A percentile compares a stretch with the other conserved stretches of the same genome.
These are phyloP conservation scores for Fusarium austroafricanum DNA, from an alignment of 2,329 filamentous ascomycete genomes.

Conservation along the genomic window DNA sequence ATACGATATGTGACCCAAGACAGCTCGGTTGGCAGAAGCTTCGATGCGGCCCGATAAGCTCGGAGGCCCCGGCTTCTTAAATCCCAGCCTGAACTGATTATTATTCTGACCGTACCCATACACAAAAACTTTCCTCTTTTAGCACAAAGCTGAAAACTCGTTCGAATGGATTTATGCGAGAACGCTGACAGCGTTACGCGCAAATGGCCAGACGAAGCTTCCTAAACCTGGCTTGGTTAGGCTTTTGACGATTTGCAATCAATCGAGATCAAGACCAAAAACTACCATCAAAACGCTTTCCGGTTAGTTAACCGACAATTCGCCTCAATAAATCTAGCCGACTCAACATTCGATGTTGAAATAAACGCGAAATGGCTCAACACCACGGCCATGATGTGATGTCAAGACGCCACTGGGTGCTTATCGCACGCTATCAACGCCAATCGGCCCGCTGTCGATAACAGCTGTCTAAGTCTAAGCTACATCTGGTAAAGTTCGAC, in stretches of 20 bases:
- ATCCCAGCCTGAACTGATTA: neutral
- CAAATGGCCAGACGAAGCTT: rapidly evolving
- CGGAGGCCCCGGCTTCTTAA: neutral
- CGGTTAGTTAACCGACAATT: rapidly evolving
- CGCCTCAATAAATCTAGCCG: rapidly evolving
- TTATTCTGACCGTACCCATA: neutral
- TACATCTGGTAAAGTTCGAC: neutral
- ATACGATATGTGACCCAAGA: neutral
- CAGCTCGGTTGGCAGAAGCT: neutral
- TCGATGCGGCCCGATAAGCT: slow-evolving; percentile 1
- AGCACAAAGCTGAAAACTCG: neutral
- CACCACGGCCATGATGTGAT: slow-evolving; percentile 17
- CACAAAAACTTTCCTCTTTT: rapidly evolving
- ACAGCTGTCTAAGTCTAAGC: slow-evolving; percentile 8
- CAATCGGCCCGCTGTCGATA: slow-evolving; percentile 20
- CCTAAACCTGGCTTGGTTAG: neutral
- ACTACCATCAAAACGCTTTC: neutral
- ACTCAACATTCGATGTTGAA: neutral
- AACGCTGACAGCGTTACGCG: rapidly evolving
- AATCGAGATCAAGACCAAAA: neutral
- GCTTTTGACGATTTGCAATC: too few relatives aligned
- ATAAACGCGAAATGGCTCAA: neutral
- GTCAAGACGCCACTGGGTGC: neutral
- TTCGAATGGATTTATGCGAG: rapidly evolving
- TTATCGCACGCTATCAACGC: slow-evolving; percentile 10